Percentiles rank a stretch among this genome's conserved stretches.
These are phyloP conservation scores for Usnea hakonensis DNA, from an alignment of 495 filamentous ascomycete species.

Conservation along the genomic window DNA sequence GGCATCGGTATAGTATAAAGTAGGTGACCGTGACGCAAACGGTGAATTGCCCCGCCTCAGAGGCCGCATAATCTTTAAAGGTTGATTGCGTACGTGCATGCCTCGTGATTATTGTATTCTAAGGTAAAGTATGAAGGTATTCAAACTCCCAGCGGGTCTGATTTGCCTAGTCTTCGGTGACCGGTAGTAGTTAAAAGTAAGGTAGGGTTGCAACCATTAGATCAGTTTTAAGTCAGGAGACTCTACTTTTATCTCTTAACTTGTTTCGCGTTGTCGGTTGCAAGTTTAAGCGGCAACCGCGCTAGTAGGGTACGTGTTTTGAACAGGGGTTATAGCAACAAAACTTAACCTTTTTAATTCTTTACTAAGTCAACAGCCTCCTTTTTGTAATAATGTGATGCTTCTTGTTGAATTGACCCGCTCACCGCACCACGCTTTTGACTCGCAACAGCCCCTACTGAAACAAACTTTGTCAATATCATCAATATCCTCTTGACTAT, in stretches of 20 bases:
- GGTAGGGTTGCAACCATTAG: too few relatives aligned
- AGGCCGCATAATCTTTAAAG: background rate
- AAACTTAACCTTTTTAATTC: too few relatives aligned
- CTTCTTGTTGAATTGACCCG: too few relatives aligned
- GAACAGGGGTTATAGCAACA: background rate
- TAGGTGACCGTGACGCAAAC: background rate
- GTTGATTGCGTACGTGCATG: background rate
- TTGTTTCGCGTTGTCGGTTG: background rate
- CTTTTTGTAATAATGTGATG: background rate
- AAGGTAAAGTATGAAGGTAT: background rate
- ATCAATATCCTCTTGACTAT: background rate
- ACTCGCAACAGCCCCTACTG: too few relatives aligned
- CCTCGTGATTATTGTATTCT: too few relatives aligned
- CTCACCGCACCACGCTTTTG: too few relatives aligned
- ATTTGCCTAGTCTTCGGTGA: background rate
- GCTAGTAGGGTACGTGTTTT: constrained; percentile 3
- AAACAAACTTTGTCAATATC: background rate
- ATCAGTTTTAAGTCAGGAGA: too few relatives aligned
- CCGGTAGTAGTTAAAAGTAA: background rate
- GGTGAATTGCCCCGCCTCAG: background rate
- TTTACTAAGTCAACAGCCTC: too few relatives aligned
- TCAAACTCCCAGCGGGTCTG: too few relatives aligned
- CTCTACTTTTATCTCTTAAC: too few relatives aligned
- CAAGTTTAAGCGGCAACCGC: constrained; percentile 1
- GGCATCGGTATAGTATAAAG: background rate